Evolutionary conservation across 176 grass and related monocot species (phyloP).

Genomic region (Musa beccarii): DNA sequence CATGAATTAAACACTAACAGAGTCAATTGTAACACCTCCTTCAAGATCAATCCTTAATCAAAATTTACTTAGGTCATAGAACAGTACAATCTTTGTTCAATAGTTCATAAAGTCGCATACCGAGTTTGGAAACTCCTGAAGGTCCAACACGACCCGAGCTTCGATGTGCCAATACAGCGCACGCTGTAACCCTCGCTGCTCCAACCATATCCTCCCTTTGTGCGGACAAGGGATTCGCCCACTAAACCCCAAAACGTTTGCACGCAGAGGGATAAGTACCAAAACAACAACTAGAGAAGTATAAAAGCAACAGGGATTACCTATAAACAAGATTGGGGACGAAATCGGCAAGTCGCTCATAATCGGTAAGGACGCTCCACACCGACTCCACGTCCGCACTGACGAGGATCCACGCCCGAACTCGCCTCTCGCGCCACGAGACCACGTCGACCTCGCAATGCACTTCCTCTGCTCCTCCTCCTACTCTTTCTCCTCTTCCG

Average conservation of each 20-base stretch:
- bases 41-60: no score
- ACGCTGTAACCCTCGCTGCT: conserved; percentile 74
- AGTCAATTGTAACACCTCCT: no score
- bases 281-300: not conserved
- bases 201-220: conserved; percentile 80
- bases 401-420: conserved; percentile 49
- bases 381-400: conserved; percentile 71
- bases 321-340: conserved; percentile 91
- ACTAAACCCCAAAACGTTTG: conserved; percentile 26
- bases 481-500: not conserved
- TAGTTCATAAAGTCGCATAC: conserved; percentile 26
- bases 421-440: conserved; percentile 84
- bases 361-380: conserved; percentile 91
- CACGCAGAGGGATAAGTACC: conserved; percentile 15
- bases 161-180: conserved; percentile 97
- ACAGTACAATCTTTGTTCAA: not conserved
- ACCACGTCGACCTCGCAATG: conserved; percentile 82
- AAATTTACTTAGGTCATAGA: not conserved
- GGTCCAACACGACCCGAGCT: conserved; percentile 84
- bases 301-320: conserved; percentile 17
- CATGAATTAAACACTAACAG: no score
- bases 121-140: conserved; percentile 55
- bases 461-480: conserved; percentile 21
- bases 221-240: conserved; percentile 87
- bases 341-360: conserved; percentile 84